Conservation (phyloP, 208 protist genomes). For the Kentomonas sorsogonicus region DNA sequence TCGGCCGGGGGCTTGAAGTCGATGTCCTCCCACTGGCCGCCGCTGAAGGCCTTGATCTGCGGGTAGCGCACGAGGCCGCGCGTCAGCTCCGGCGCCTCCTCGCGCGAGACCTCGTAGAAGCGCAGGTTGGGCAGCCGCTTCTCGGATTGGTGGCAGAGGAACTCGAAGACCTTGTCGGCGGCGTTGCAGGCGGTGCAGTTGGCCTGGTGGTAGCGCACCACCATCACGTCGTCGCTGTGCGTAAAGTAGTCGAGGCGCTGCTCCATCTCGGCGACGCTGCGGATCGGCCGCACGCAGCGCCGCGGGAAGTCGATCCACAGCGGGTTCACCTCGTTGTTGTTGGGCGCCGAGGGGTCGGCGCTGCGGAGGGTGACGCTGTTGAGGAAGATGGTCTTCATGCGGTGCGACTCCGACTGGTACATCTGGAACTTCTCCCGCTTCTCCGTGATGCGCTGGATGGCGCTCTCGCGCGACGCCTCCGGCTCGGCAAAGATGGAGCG, state of each 20-base stretch:
- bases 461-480: slow-evolving; percentile 20
- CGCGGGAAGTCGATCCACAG: slow-evolving; percentile 69
- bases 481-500: slow-evolving; percentile 21
- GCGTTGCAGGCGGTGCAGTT: slow-evolving; percentile 85
- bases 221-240: slow-evolving; percentile 69
- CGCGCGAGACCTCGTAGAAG: slow-evolving; percentile 74
- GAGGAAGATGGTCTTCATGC: slow-evolving; percentile 79
- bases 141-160: slow-evolving; percentile 66
- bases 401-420: slow-evolving; percentile 75
- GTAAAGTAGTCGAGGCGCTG: slow-evolving; percentile 77
- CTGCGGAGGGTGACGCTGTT: slow-evolving; percentile 68
- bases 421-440: slow-evolving; percentile 59
- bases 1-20: slow-evolving; percentile 77
- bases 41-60: slow-evolving; percentile 80
- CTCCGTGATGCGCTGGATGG: slow-evolving; percentile 36
- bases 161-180: slow-evolving; percentile 69
- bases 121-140: slow-evolving; percentile 43
- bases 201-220: slow-evolving; percentile 77
- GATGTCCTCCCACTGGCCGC: slow-evolving; percentile 76
- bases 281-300: slow-evolving; percentile 55
- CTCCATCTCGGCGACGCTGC: slow-evolving; percentile 60
- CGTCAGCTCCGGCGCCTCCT: slow-evolving; percentile 57
- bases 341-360: slow-evolving; percentile 37
- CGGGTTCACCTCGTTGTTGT: slow-evolving; percentile 52
- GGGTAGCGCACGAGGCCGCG: slow-evolving; percentile 72